Base-by-base conservation (phyloP, 192 early-diverging fungal genomes). In the Coemansia sp. region DNA sequence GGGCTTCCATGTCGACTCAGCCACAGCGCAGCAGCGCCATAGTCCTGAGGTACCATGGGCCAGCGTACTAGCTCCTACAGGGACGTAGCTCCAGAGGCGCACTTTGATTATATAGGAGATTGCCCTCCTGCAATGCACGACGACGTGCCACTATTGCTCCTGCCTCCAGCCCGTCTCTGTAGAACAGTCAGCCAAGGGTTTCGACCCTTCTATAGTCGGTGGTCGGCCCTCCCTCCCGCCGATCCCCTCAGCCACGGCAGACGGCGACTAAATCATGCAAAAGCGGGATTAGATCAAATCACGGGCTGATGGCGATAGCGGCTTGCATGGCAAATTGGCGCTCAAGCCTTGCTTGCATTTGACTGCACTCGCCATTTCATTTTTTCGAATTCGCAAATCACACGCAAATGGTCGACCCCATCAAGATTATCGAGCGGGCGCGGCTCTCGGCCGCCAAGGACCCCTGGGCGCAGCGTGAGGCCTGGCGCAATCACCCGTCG, bases 401-500 rank as follows among this genome's bases (percentile, higher is more conserved):
- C 2, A 35, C 36, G 2, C 37, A 24, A 53, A 81, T 81, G 78
- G 66, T 75, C 31, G 78, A 81, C 65, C 78, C 78, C 62, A 65
- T 65, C 49, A 81, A 81, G 65, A 68, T 81, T 63, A 51, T 81
- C 24, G 78, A 81, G 7, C 64, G 66, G 60, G 78, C 78, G 17
- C 64, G 72, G 51, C 43, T 59, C 27, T 43, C 78, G 31, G 60
- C 60, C n/a, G 22, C 60, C 54, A 82, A 91, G 80, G 91, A 93
- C 69, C 91, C 91, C 46, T 93, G 91, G 91, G 88, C 87, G 53
- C 76, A 78, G 68, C 88, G 85, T 60, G 88, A 93, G 72, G 87
- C 86, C 57, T 93, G 91, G 91, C 86, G 91, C 73, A 83, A 83
- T 59, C 82, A 86, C 74, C 84, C 89, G 51, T 82, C 89, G 59